Evolutionary conservation across 257 asterid species (phyloP), one percentile per base, ranked within the genome.

Genomic region (Ilex aquifolium): DNA sequence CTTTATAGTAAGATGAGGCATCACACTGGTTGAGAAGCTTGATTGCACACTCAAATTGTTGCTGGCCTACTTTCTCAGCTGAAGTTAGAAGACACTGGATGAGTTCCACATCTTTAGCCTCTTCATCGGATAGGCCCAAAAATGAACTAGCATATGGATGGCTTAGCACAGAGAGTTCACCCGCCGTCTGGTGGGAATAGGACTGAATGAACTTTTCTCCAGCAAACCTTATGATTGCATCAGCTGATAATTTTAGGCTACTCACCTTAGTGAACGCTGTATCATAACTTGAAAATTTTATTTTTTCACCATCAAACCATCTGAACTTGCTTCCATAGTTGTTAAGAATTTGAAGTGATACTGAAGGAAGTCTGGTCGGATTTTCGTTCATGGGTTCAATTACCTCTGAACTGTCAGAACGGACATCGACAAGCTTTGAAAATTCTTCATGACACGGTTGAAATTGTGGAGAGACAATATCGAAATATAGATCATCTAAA

Each of bases 131-230:
- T 3, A 67, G 80, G 63, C 67, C 73, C 29, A 73, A 8, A 32
- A 77, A 16, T 4, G 79, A 74, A 27, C 58, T 44, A 0, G 65
- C 67, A 69, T 72, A 66, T 3, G 82, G 79, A 69, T 81, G 87
- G 67, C 73, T 65, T 3, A 84, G 51, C 32, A 57, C 29, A 5
- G 74, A 69, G 53, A 69, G 46, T 21, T 77, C 86, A 16, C 57
- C 10, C 13, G 44, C 59, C 11, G 36, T 31, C 40, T 46, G 55
- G 2, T 46, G 55, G 2, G 78, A 62, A 16, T 73, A 67, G 10
- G 75, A 71, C 10, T 69, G 79, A 62, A 83, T 79, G 79, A 83
- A 79, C 58, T 64, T 81, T 56, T 79, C 78, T 31, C 85, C 83
- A 36, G 88, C 91, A 57, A 88, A 36, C 57, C 68, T 71, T 6